Evolutionary conservation across 768 basidiomycete genomes (phyloP).

Genomic region (Lactarius deliciosus): DNA sequence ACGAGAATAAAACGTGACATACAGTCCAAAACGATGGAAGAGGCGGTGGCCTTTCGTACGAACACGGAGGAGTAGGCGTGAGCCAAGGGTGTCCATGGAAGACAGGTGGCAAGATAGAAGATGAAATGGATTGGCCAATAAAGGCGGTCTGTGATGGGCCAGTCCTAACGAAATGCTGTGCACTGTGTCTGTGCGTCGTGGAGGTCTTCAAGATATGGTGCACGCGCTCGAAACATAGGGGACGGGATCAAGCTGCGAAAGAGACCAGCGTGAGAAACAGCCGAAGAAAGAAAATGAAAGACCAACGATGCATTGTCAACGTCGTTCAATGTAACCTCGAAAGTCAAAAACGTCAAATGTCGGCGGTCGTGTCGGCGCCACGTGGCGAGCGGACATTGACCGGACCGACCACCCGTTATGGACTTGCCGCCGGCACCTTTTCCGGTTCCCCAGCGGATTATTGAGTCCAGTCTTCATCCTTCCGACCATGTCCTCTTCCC

Average conservation of each 20-base stretch:
- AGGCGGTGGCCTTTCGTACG: conserved; percentile 47
- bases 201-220: conserved; percentile 1
- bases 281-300: neutral
- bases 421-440: neutral
- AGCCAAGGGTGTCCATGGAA: conserved; percentile 30
- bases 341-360: neutral
- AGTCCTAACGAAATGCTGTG: neutral
- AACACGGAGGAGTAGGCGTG: conserved; percentile 36
- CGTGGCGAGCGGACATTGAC: neutral
- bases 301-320: neutral
- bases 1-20: conserved; percentile 38
- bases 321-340: neutral
- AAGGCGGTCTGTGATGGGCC: neutral
- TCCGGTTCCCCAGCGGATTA: conserved; percentile 1
- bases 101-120: conserved; percentile 3
- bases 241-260: neutral
- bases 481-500: conserved; percentile 15
- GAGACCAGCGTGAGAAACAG: neutral
- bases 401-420: neutral
- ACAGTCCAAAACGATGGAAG: conserved; percentile 80
- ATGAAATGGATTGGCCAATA: neutral
- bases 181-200: neutral
- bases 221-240: conserved; percentile 12
- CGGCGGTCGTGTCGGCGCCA: neutral
- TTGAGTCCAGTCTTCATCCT: neutral